Evolutionary conservation across 2,329 filamentous ascomycete genomes (phyloP).

Genomic region (Ophiosphaerella narmari): DNA sequence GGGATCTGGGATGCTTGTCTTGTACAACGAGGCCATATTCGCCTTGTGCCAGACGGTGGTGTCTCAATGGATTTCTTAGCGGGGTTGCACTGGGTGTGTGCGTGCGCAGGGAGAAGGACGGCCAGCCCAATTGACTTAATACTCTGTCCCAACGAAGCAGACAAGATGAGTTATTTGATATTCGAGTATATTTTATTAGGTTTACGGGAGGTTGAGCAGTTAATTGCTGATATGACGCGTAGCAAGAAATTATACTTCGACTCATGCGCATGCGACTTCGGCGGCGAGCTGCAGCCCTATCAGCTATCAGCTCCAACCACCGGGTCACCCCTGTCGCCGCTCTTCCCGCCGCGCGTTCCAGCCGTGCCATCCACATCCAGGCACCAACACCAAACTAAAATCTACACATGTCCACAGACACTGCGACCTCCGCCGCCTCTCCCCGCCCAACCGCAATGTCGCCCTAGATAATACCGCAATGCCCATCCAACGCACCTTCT

Average conservation of each 20-base stretch:
- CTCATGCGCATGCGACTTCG: slow-evolving; percentile 43
- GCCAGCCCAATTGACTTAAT: slow-evolving; percentile 1
- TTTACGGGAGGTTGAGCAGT: neutral
- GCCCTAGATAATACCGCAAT: slow-evolving; percentile 19
- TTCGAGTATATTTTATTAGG: no score
- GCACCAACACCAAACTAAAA: neutral
- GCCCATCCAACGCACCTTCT: slow-evolving; percentile 41
- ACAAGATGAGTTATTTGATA: no score
- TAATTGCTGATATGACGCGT: slow-evolving; percentile 24
- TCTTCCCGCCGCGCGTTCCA: neutral
- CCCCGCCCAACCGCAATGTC: neutral
- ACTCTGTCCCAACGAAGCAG: no score
- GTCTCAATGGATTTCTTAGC: slow-evolving; percentile 12
- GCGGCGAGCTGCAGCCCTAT: slow-evolving; percentile 31
- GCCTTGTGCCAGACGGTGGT: slow-evolving; percentile 22
- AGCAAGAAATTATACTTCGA: slow-evolving; percentile 20
- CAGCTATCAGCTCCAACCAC: neutral
- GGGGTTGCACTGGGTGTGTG: slow-evolving; percentile 15
- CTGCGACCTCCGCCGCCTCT: neutral
- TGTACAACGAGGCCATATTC: slow-evolving; percentile 33
- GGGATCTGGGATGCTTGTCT: slow-evolving; percentile 62
- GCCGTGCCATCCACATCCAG: slow-evolving; percentile 2
- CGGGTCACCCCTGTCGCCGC: slow-evolving; percentile 6
- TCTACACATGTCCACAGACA: neutral
- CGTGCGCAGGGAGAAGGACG: slow-evolving; percentile 2